These are phyloP conservation scores for Aspergillus udagawae DNA, from an alignment of 2,329 filamentous ascomycete species.

Conservation along the genomic window DNA sequence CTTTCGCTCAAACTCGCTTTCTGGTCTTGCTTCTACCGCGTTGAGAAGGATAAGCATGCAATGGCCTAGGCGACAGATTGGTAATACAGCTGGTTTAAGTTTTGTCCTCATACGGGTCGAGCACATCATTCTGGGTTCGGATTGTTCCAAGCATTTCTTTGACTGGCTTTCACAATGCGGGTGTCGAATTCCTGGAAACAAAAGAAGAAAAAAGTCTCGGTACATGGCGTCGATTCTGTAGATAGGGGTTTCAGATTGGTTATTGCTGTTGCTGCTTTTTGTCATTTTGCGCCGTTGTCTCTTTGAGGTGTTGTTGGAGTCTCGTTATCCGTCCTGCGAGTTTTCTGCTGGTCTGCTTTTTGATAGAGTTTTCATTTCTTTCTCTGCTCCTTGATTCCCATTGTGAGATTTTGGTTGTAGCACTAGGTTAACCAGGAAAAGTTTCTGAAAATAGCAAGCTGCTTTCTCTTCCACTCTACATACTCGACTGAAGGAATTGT, in stretches of 20 bases:
- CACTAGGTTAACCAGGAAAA: neutral
- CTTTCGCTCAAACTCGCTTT: neutral
- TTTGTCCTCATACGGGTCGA: neutral
- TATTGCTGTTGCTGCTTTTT: neutral
- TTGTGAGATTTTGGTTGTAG: neutral
- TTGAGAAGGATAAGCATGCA: neutral
- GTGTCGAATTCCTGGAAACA: neutral
- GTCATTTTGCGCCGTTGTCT: neutral
- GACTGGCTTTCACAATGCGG: neutral
- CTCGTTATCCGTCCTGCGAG: neutral
- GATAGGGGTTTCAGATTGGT: neutral
- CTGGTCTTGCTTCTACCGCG: neutral
- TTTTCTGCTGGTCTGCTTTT: neutral
- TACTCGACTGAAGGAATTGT: neutral
- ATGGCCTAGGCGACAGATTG: neutral
- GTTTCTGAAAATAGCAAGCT: conserved; percentile 4
- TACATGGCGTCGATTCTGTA: neutral
- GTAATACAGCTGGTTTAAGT: neutral
- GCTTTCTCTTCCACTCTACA: neutral
- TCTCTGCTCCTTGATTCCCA: neutral
- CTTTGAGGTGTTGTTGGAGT: neutral
- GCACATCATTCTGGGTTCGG: neutral
- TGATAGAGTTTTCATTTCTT: neutral
- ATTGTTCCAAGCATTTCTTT: neutral
- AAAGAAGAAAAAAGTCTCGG: neutral